A percentile compares a stretch with the other conserved stretches of the same genome.
phyloP scores from a whole-genome alignment of 768 basidiomycete species.

The Cystofilobasidium ferigula region DNA sequence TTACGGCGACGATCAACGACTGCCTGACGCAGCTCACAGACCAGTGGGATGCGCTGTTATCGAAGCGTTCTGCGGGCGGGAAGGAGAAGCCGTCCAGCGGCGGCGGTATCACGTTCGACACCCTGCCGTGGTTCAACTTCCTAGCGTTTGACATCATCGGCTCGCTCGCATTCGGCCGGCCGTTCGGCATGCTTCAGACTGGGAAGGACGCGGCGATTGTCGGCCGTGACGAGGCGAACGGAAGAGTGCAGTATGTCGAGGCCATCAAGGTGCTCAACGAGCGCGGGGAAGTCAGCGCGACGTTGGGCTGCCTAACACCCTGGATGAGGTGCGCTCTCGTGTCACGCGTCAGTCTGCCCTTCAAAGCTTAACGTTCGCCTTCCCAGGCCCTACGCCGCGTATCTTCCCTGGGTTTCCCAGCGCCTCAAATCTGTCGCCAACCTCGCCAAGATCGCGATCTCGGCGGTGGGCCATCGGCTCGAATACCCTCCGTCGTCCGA shows the following conservation, averaged over 20 bases:
- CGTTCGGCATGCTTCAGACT: conserved; percentile 76
- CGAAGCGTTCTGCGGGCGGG: conserved; percentile 30
- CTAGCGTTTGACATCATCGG: conserved; percentile 28
- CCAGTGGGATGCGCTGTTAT: conserved; percentile 65
- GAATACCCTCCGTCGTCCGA: conserved; percentile 51
- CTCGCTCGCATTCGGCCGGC: conserved; percentile 52
- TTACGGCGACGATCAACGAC: conserved; percentile 62
- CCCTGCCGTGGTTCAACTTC: conserved; percentile 36
- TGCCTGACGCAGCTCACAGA: conserved; percentile 52
- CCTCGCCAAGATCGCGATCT: conserved; percentile 45
- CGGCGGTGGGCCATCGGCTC: conserved; percentile 58
- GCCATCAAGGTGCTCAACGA: conserved; percentile 57
- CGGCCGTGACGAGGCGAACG: neutral
- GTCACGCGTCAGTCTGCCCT: neutral
- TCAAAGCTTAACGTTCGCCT: conserved; percentile 53
- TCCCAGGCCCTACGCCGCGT: conserved; percentile 2
- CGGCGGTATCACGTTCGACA: conserved; percentile 39
- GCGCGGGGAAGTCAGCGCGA: conserved; percentile 74
- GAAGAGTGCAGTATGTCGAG: neutral
- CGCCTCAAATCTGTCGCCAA: conserved; percentile 50
- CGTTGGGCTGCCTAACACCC: conserved; percentile 65
- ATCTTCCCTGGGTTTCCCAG: neutral
- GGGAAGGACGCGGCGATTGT: conserved; percentile 53
- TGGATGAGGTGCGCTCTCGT: conserved; percentile 44
- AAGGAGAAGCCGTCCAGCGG: conserved; percentile 59